A percentile compares a stretch with the other conserved stretches of the same genome.
These are phyloP conservation scores for Suhomyces ambrosiae DNA, from an alignment of 1,139 yeast genomes.

Conservation along the genomic window DNA sequence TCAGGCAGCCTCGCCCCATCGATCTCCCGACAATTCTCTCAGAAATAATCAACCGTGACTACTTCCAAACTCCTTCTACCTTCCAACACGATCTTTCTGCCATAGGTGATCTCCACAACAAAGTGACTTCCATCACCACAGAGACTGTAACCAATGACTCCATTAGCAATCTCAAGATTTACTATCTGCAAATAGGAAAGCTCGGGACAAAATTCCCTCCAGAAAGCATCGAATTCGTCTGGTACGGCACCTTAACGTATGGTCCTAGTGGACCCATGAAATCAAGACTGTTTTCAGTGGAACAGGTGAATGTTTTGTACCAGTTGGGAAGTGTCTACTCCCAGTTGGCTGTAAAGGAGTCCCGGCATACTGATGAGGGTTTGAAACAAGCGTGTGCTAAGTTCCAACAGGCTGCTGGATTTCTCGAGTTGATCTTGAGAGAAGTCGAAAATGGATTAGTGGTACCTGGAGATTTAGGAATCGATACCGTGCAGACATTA, in stretches of 20 bases:
- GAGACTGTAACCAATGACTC: conserved; percentile 21
- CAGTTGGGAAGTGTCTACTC: conserved; percentile 71
- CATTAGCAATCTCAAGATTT: conserved; percentile 28
- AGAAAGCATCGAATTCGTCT: conserved; percentile 55
- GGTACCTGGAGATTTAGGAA: conserved; percentile 28
- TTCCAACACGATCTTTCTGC: conserved; percentile 55
- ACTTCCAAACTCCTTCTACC: conserved; percentile 63
- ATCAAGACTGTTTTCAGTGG: conserved; percentile 53
- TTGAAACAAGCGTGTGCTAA: conserved; percentile 62
- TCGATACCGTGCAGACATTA: conserved; percentile 31
- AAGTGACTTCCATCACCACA: conserved; percentile 26
- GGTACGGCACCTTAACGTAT: conserved; percentile 71
- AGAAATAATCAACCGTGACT: conserved; percentile 57
- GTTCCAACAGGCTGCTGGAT: conserved; percentile 75
- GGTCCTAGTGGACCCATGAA: conserved; percentile 50
- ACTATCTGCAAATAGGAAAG: conserved; percentile 34
- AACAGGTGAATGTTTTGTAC: conserved; percentile 61
- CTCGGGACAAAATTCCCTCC: conserved; percentile 43
- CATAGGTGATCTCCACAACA: conserved; percentile 32
- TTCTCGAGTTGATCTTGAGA: conserved; percentile 46
- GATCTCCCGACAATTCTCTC: conserved; percentile 50
- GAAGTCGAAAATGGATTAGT: conserved; percentile 7
- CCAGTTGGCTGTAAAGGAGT: conserved; percentile 50
- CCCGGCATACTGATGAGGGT: conserved; percentile 53
- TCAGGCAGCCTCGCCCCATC: conserved; percentile 50